Percentiles rank a stretch among this genome's conserved stretches.
Evolutionary conservation across 306 rosid species (phyloP).

Genomic region (Trifolium pratense): DNA sequence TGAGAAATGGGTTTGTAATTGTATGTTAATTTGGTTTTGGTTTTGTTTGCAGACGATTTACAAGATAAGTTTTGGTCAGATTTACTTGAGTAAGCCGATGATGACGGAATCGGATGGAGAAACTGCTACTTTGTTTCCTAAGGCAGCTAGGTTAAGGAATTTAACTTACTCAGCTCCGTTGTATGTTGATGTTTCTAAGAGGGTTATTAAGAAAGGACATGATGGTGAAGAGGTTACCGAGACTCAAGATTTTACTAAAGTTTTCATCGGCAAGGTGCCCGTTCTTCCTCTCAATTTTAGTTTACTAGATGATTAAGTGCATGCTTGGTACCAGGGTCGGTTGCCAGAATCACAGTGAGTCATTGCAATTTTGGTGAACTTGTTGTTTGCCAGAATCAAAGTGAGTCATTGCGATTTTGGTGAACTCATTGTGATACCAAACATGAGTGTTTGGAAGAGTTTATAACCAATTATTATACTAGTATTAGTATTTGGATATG

Average conservation of each 20-base stretch:
- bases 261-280: slow-evolving; percentile 88
- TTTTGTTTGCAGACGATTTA: slow-evolving; percentile 65
- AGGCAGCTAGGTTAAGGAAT: slow-evolving; percentile 95
- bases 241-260: slow-evolving; percentile 94
- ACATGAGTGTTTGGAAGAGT: background rate
- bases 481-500: background rate
- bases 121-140: slow-evolving; percentile 93
- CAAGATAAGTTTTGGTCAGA: slow-evolving; percentile 89
- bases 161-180: slow-evolving; percentile 95
- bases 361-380: no score
- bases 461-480: background rate
- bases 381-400: no score
- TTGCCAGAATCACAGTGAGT: no score
- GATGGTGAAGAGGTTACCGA: slow-evolving; percentile 93
- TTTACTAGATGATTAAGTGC: background rate
- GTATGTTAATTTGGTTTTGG: background rate
- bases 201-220: slow-evolving; percentile 92
- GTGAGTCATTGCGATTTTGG: no score
- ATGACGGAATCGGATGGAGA: slow-evolving; percentile 99
- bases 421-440: no score
- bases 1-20: background rate
- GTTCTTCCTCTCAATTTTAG: background rate
- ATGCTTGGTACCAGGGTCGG: no score
- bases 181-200: slow-evolving; percentile 90
- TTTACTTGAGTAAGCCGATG: slow-evolving; percentile 96